phyloP scores from a whole-genome alignment of 768 basidiomycete genomes.

The Lentinula sp. region DNA sequence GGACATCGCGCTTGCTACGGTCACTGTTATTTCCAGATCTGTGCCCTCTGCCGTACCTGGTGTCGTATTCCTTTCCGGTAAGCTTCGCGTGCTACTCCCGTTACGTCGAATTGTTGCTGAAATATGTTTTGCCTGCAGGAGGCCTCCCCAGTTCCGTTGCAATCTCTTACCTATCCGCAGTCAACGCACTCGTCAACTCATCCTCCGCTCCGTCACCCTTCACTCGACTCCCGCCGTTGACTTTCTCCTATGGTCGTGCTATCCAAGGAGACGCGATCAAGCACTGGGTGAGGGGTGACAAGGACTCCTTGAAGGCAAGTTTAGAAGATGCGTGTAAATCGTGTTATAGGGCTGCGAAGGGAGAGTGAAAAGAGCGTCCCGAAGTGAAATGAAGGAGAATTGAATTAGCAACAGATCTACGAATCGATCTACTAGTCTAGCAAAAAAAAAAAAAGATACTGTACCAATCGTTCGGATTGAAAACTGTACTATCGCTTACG shows the following conservation, averaged over 20 bases:
- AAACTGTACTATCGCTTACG: no score
- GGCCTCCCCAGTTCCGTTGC: conserved; percentile 35
- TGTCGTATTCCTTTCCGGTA: conserved; percentile 44
- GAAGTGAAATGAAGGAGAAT: no score
- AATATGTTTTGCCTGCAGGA: conserved; percentile 20
- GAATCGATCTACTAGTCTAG: no score
- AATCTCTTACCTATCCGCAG: conserved; percentile 32
- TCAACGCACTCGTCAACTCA: conserved; percentile 31
- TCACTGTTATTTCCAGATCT: conserved; percentile 36
- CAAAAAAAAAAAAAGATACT: no score
- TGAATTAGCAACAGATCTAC: no score
- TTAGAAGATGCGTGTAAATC: conserved; percentile 37
- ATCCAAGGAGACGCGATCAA: conserved; percentile 45
- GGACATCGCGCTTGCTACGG: conserved; percentile 39
- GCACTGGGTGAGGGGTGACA: conserved; percentile 40
- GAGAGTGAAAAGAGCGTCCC: conserved; percentile 13
- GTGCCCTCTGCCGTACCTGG: conserved; percentile 42
- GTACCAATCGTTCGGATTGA: no score
- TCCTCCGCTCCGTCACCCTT: conserved; percentile 28
- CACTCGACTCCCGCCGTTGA: conserved; percentile 33
- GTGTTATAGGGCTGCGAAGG: conserved; percentile 35
- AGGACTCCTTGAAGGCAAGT: conserved; percentile 28
- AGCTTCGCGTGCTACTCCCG: conserved; percentile 4
- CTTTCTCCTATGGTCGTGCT: conserved; percentile 45
- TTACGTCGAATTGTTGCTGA: not conserved